Conservation (phyloP, 768 basidiomycete species). For the Sutorius australiensis region DNA sequence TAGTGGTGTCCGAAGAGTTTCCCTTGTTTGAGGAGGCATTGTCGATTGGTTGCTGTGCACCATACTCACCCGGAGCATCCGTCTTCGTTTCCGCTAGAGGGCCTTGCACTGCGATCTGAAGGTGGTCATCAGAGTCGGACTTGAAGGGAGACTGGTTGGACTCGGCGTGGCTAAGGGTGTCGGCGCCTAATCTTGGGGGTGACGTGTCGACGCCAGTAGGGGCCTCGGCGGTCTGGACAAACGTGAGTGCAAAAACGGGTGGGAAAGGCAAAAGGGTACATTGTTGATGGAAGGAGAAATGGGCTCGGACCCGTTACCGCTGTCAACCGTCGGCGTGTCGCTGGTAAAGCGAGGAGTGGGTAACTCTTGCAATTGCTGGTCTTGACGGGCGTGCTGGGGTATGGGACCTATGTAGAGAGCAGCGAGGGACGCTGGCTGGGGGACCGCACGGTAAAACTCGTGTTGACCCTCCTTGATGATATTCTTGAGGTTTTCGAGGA, state of each 20-base stretch:
- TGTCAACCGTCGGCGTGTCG: conserved; percentile 12
- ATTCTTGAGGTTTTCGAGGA: conserved; percentile 70
- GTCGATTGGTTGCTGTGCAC: conserved; percentile 22
- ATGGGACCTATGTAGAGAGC: conserved; percentile 60
- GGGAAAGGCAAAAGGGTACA: conserved; percentile 28
- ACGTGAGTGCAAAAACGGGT: conserved; percentile 4
- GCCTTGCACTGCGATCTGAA: conserved; percentile 1
- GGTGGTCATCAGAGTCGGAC: conserved; percentile 9
- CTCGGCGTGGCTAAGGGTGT: conserved; percentile 13
- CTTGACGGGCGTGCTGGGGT: conserved; percentile 31
- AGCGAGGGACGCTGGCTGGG: conserved; percentile 62
- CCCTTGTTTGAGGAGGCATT: conserved; percentile 22
- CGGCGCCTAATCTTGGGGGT: conserved; percentile 18
- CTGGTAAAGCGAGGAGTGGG: conserved; percentile 4
- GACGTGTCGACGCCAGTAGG: conserved; percentile 27
- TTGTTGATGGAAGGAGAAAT: conserved; percentile 26
- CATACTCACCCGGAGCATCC: conserved; percentile 30
- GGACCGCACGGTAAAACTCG: conserved; percentile 61
- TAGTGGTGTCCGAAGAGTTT: conserved; percentile 20
- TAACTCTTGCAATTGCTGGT: conserved; percentile 30
- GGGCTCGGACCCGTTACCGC: conserved; percentile 5
- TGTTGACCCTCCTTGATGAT: conserved; percentile 71
- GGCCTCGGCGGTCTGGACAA: conserved; percentile 23
- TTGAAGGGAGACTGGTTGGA: conserved; percentile 8
- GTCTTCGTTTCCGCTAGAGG: conserved; percentile 8